Evolutionary conservation across 495 filamentous ascomycete genomes (phyloP), one percentile per base, ranked within the genome.

Genomic region (Podospora pseudocomata): DNA sequence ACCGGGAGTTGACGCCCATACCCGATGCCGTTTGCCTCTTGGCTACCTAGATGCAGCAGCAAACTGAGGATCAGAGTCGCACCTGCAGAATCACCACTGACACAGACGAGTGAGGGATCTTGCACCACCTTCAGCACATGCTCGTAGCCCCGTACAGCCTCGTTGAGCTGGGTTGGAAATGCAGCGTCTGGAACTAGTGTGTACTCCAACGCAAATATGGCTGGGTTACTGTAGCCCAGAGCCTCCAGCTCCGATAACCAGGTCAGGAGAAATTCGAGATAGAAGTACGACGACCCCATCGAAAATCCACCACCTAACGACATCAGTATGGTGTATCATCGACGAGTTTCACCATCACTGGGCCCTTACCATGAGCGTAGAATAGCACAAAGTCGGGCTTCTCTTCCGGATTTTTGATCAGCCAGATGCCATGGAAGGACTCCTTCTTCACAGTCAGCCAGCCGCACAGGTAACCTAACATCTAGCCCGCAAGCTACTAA

Each of bases 181-280:
- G 79, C 80, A 49, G 84, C 83, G 67, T 91, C 88, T 13, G 91
- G 91, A n/a, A 92, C 90, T 1, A 94, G 83, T 7, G 88, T 90
- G 73, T 94, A 94, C 64, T 94, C 91, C 5, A 93, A 77, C 2
- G 89, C 86, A 73, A 94, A 90, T n/a, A 93, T 83, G 18, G 90
- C 89, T 3, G 91, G 91, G 72, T 92, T 93, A 16, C 73, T 62
- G 72, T 89, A 92, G 16, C 89, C 89, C 44, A 80, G 75, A 18
- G 83, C 76, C 32, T 81, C 78, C 49, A 94, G 78, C 0, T 89
- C 74, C 56, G 77, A 82, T 18, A 88, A 71, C 87, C 87, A 91
- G 28, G 87, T 84, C 49, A 91, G 73, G 19, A 94, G 80, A 70
- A 93, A 93, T 75, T 94, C 91, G 23, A 93, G 84, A 75, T 94